Conservation (phyloP, 257 asterid genomes). For the Nicotiana knightiana region DNA sequence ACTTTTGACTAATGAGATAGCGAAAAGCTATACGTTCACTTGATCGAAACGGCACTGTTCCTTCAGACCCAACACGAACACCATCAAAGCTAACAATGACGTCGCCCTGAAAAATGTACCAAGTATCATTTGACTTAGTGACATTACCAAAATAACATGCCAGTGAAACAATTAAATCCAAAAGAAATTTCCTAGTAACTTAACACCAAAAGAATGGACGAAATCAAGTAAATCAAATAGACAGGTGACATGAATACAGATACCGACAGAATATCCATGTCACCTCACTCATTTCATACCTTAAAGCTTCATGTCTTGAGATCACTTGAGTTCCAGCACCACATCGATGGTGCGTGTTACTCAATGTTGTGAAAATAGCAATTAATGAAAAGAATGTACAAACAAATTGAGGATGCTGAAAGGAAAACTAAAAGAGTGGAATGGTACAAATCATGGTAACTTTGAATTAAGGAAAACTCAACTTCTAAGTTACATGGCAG, state of each 20-base stretch:
- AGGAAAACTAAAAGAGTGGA: no score
- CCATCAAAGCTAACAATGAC: constrained; percentile 86
- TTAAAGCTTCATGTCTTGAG: neutral
- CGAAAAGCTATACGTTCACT: constrained; percentile 95
- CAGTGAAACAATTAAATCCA: neutral
- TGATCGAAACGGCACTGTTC: constrained; percentile 92
- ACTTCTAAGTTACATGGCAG: no score
- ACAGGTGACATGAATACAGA: neutral
- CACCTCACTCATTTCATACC: neutral
- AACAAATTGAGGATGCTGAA: no score
- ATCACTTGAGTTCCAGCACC: neutral
- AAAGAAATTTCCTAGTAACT: neutral
- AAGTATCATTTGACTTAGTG: neutral
- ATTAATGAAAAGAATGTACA: neutral
- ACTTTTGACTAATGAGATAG: constrained; percentile 86
- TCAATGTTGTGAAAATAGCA: neutral
- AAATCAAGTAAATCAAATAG: neutral
- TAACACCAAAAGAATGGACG: neutral
- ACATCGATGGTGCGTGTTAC: constrained; percentile 1
- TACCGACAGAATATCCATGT: neutral
- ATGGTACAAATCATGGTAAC: no score
- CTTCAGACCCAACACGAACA: constrained; percentile 88
- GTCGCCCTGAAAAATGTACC: constrained; percentile 59
- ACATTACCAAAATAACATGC: neutral
- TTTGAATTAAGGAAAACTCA: no score